phyloP scores from a whole-genome alignment of 2,329 filamentous ascomycete genomes.

The Colletotrichum eremochloae region DNA sequence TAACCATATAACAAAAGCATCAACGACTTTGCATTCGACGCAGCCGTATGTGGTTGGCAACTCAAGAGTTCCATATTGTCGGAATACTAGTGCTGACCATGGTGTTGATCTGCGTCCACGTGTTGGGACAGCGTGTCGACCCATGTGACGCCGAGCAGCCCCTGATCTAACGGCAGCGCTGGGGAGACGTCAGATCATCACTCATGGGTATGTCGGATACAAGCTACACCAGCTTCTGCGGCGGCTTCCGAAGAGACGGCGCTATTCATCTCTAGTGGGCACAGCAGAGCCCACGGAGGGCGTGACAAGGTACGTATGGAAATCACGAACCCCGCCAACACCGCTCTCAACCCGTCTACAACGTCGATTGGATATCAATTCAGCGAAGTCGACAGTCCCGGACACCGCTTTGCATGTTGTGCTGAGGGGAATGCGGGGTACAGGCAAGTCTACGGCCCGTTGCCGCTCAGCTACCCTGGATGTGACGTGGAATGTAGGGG shows the following conservation, averaged over 20 bases:
- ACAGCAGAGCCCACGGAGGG: slow-evolving; percentile 18
- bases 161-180: slow-evolving; percentile 9
- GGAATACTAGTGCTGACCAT: background rate
- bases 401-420: background rate
- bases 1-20: slow-evolving; percentile 10
- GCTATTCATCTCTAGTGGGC: slow-evolving; percentile 6
- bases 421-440: background rate
- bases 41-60: background rate
- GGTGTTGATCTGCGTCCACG: background rate
- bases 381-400: slow-evolving; percentile 29
- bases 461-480: background rate
- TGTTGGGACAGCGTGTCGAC: slow-evolving; percentile 23
- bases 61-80: background rate
- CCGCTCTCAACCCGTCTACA: slow-evolving; percentile 14
- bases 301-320: slow-evolving; percentile 6
- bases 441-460: background rate
- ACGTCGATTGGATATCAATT: slow-evolving; percentile 9
- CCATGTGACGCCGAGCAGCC: slow-evolving; percentile 14
- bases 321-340: slow-evolving; percentile 11
- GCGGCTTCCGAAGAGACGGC: slow-evolving; percentile 11
- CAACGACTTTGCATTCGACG: background rate
- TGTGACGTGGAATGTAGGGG: background rate
- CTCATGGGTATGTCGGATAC: slow-evolving; percentile 23
- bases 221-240: slow-evolving; percentile 11
- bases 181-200: slow-evolving; percentile 16